phyloP scores from a whole-genome alignment of 768 basidiomycete species.

The Trametopsis cervina region DNA sequence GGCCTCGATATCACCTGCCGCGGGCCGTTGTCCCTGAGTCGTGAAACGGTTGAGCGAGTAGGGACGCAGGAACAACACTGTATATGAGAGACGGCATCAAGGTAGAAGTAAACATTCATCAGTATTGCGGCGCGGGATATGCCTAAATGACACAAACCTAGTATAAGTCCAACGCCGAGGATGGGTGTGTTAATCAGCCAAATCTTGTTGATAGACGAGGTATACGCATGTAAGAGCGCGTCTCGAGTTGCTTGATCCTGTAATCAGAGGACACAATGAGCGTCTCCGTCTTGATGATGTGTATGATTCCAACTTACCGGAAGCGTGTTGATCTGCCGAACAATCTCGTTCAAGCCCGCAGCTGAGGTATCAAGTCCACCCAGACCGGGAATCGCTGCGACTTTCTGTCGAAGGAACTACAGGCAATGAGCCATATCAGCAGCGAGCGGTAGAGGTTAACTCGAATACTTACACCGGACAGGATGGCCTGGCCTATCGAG shows the following conservation, averaged over 20 bases:
- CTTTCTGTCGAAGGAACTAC: conserved; percentile 32
- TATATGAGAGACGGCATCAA: too few relatives aligned
- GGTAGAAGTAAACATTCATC: neutral
- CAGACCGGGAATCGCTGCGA: conserved; percentile 32
- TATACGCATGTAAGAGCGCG: conserved; percentile 53
- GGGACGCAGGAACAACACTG: conserved; percentile 50
- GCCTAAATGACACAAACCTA: conserved; percentile 21
- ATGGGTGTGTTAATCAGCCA: conserved; percentile 63
- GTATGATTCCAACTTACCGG: conserved; percentile 33
- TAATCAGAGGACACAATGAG: conserved; percentile 1
- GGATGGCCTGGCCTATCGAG: conserved; percentile 66
- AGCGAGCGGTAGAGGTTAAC: neutral
- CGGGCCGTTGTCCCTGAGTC: conserved; percentile 28
- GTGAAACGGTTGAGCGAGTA: conserved; percentile 53
- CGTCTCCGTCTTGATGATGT: neutral
- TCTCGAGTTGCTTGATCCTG: conserved; percentile 45
- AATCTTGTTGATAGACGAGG: conserved; percentile 52
- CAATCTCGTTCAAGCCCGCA: conserved; percentile 38
- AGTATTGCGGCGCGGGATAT: too few relatives aligned
- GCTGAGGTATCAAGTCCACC: conserved; percentile 33
- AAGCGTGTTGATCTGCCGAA: conserved; percentile 37
- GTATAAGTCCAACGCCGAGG: conserved; percentile 42
- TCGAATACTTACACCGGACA: conserved; percentile 38
- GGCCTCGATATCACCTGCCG: conserved; percentile 22
- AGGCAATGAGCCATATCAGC: neutral